Percentiles rank a stretch among this genome's conserved stretches.
Evolutionary conservation across 441 rosid species (phyloP).

Genomic region (Bruguiera hainesii): DNA sequence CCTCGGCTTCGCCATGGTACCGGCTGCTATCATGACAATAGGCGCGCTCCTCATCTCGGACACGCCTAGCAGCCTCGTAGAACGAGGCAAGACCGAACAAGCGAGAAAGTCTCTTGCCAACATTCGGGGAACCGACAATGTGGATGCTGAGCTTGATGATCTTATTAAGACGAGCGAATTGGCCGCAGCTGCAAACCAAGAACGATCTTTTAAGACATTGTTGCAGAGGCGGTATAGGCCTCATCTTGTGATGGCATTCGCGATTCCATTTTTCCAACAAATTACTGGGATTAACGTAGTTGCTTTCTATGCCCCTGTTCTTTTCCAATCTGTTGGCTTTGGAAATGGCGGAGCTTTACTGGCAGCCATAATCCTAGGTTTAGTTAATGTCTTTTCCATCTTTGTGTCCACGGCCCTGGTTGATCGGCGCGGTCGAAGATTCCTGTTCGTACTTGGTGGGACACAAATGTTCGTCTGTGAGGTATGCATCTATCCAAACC

Average conservation of each 20-base stretch:
- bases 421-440: conserved; percentile 68
- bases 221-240: conserved; percentile 63
- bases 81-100: conserved; percentile 51
- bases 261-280: conserved; percentile 67
- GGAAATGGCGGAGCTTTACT: conserved; percentile 60
- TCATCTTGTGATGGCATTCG: conserved; percentile 62
- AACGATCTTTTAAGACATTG: conserved; percentile 46
- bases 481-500: conserved; percentile 29
- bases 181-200: conserved; percentile 40
- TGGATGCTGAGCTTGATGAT: conserved; percentile 52
- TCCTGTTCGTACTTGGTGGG: conserved; percentile 66
- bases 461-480: conserved; percentile 58
- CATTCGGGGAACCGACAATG: conserved; percentile 41
- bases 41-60: conserved; percentile 70
- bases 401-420: conserved; percentile 55
- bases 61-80: conserved; percentile 68
- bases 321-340: conserved; percentile 73
- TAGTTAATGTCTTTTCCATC: conserved; percentile 58
- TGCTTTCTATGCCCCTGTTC: conserved; percentile 76
- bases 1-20: conserved; percentile 60
- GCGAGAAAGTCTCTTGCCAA: conserved; percentile 49
- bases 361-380: conserved; percentile 56
- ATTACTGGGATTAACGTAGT: conserved; percentile 66
- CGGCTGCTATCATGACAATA: conserved; percentile 62
- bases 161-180: conserved; percentile 45